These are phyloP conservation scores for Diphasiastrum complanatum DNA, from an alignment of 83 land plant genomes.

Conservation along the genomic window DNA sequence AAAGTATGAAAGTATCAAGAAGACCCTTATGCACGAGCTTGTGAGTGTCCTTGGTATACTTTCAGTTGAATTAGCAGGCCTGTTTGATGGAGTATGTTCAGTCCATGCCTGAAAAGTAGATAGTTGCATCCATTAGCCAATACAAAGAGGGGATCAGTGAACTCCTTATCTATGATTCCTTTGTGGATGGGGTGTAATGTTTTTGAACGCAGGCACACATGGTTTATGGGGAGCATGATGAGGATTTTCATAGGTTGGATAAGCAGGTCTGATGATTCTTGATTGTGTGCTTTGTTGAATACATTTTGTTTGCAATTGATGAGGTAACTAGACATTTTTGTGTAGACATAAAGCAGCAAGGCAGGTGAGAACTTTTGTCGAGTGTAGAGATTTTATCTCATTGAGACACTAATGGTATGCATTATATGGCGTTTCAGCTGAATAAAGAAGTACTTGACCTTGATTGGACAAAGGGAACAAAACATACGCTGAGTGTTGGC, in stretches of 20 bases:
- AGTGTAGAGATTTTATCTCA: background rate
- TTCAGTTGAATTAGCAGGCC: background rate
- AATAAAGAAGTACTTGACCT: slow-evolving; percentile 71
- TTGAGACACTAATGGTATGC: background rate
- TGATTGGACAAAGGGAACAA: slow-evolving; percentile 86
- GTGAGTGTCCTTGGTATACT: slow-evolving; percentile 54
- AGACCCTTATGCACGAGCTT: slow-evolving; percentile 87
- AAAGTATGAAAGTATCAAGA: slow-evolving; percentile 88
- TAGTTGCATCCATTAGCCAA: slow-evolving; percentile 1
- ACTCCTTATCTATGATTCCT: background rate
- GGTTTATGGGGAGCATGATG: slow-evolving; percentile 90
- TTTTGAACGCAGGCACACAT: slow-evolving; percentile 75
- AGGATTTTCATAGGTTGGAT: slow-evolving; percentile 65
- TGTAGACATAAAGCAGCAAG: background rate
- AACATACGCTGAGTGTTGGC: slow-evolving; percentile 56
- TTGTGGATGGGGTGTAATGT: background rate
- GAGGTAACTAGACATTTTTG: background rate
- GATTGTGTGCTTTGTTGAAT: background rate
- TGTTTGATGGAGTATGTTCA: slow-evolving; percentile 3
- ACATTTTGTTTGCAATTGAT: background rate
- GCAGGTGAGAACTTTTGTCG: background rate
- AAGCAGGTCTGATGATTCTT: slow-evolving; percentile 52
- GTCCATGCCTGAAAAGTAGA: background rate
- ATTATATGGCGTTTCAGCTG: slow-evolving; percentile 39
- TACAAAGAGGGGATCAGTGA: background rate